Evolutionary conservation across 148 eudicot species (phyloP).

Genomic region (Polygonum aviculare): DNA sequence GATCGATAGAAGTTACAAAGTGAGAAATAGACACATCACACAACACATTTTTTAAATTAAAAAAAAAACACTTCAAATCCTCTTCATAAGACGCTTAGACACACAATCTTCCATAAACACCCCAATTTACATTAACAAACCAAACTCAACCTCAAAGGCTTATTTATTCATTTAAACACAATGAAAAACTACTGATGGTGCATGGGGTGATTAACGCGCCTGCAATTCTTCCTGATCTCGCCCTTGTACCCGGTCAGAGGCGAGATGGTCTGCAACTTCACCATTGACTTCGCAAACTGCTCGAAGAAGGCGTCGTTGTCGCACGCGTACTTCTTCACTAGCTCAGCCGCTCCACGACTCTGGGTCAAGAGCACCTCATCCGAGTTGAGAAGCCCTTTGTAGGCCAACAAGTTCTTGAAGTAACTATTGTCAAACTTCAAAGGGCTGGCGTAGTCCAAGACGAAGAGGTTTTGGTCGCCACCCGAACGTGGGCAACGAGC

Average conservation of each 20-base stretch:
- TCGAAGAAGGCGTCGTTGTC: constrained; percentile 1
- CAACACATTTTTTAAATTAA: too few species aligned
- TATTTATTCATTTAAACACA: background rate
- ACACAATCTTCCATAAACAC: background rate
- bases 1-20: too few species aligned
- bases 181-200: background rate
- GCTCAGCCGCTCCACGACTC: background rate
- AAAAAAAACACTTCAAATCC: too few species aligned
- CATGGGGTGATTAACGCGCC: constrained; percentile 17
- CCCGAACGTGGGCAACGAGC: constrained; percentile 7
- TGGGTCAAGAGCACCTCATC: constrained; percentile 15
- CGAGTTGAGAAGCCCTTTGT: constrained; percentile 2
- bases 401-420: background rate
- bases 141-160: background rate
- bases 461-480: background rate
- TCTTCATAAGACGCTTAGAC: too few species aligned
- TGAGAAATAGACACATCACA: too few species aligned
- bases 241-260: constrained; percentile 29
- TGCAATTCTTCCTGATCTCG: constrained; percentile 27
- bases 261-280: constrained; percentile 23
- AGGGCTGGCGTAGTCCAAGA: background rate
- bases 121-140: background rate
- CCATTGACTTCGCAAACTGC: constrained; percentile 23
- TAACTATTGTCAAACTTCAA: background rate
- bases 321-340: constrained; percentile 16